These are phyloP conservation scores for Candida ipomoeae DNA, from an alignment of 805 yeast genomes.

Conservation along the genomic window DNA sequence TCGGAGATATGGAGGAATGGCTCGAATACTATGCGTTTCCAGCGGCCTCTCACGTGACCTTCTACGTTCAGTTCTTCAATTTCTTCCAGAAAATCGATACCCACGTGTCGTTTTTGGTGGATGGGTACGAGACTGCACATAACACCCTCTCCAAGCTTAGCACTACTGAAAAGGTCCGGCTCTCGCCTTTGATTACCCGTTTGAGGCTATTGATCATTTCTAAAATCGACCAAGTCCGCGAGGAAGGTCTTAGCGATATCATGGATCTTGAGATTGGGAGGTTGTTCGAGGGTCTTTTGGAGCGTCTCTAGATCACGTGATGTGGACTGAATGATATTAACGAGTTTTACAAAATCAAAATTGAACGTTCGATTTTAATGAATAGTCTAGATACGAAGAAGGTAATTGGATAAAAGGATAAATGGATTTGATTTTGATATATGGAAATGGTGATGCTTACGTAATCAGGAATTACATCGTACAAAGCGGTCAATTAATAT, in stretches of 20 bases:
- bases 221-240: constrained; percentile 20
- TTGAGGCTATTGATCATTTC: constrained; percentile 40
- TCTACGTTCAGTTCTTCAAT: constrained; percentile 19
- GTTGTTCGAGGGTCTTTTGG: constrained; percentile 38
- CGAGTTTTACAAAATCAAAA: too few relatives aligned
- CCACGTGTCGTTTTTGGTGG: constrained; percentile 25
- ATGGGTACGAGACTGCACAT: constrained; percentile 21
- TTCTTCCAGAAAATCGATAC: constrained; percentile 38
- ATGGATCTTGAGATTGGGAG: constrained; percentile 36
- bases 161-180: constrained; percentile 49
- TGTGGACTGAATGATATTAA: not conserved
- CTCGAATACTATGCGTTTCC: constrained; percentile 33
- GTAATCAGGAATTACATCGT: too few relatives aligned
- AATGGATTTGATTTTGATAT: too few relatives aligned
- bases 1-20: constrained; percentile 66
- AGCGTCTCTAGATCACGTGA: constrained; percentile 18
- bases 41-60: not conserved
- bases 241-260: constrained; percentile 9
- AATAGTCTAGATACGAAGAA: too few relatives aligned
- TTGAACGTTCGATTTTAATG: too few relatives aligned
- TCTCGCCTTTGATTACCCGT: constrained; percentile 50
- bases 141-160: constrained; percentile 25
- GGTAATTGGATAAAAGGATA: too few relatives aligned
- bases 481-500: too few relatives aligned
- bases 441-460: too few relatives aligned